A percentile compares a stretch with the other conserved stretches of the same genome.
Evolutionary conservation across 768 basidiomycete species (phyloP).

Genomic region (Fistulinella prunicolor): DNA sequence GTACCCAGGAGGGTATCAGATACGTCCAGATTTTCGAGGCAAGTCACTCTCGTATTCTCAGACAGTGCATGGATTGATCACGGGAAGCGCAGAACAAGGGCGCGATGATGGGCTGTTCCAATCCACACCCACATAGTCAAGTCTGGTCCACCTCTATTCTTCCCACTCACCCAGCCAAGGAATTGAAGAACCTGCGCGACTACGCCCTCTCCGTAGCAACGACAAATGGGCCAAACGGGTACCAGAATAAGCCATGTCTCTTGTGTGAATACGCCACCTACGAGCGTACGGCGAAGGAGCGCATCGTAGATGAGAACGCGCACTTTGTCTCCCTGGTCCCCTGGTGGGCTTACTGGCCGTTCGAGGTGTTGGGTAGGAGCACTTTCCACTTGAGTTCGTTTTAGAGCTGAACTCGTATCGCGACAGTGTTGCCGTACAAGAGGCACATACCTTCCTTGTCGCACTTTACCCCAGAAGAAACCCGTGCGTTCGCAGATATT

Average conservation of each 20-base stretch:
- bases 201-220: slow-evolving; percentile 42
- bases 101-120: slow-evolving; percentile 92
- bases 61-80: slow-evolving; percentile 1
- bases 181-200: slow-evolving; percentile 53
- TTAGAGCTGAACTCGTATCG: slow-evolving; percentile 1
- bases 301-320: slow-evolving; percentile 68
- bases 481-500: slow-evolving; percentile 60
- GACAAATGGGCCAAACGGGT: slow-evolving; percentile 51
- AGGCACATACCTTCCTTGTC: slow-evolving; percentile 75
- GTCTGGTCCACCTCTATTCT: slow-evolving; percentile 76
- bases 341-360: slow-evolving; percentile 97
- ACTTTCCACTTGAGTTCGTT: neutral
- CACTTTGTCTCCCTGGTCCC: slow-evolving; percentile 86
- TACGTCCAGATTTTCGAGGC: slow-evolving; percentile 92
- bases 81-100: slow-evolving; percentile 70
- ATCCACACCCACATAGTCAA: slow-evolving; percentile 93
- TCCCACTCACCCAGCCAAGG: slow-evolving; percentile 67
- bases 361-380: slow-evolving; percentile 66
- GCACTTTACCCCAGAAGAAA: slow-evolving; percentile 61
- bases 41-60: slow-evolving; percentile 3
- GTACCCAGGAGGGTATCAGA: slow-evolving; percentile 61
- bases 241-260: slow-evolving; percentile 59
- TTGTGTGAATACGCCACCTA: slow-evolving; percentile 77
- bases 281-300: slow-evolving; percentile 54
- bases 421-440: slow-evolving; percentile 67